Conservation (phyloP, 2,329 filamentous ascomycete species). For the Colletotrichum lindemuthianum region DNA sequence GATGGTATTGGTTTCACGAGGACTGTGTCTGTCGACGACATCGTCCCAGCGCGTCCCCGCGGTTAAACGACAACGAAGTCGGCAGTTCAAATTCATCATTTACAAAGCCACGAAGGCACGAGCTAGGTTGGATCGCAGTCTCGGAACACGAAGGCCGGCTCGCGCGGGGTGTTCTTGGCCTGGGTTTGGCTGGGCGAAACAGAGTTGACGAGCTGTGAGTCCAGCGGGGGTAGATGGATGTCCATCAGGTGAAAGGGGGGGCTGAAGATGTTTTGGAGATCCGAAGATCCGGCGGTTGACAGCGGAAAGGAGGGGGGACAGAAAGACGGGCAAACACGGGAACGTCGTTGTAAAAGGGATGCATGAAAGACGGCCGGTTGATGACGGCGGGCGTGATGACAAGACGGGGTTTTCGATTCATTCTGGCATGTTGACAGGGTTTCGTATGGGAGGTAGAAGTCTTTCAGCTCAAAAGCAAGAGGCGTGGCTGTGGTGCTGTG, state of each 20-base stretch:
- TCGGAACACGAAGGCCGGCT: too few species aligned
- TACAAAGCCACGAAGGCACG: too few species aligned
- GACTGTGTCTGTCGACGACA: too few species aligned
- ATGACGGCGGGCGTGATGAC: background rate
- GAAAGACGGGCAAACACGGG: background rate
- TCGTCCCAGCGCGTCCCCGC: too few species aligned
- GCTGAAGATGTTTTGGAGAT: background rate
- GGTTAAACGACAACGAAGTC: too few species aligned
- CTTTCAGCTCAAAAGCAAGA: background rate
- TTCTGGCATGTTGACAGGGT: constrained; percentile 7
- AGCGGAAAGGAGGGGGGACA: background rate
- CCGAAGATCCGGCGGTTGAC: constrained; percentile 7
- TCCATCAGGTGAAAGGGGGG: background rate
- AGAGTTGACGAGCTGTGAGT: constrained; percentile 9
- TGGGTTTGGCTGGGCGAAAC: constrained; percentile 22
- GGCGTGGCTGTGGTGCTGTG: background rate
- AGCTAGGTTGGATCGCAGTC: too few species aligned
- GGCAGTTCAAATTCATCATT: too few species aligned
- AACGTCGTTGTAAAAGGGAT: too few species aligned
- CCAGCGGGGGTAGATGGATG: background rate
- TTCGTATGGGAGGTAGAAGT: constrained; percentile 26
- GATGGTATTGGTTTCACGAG: too few species aligned
- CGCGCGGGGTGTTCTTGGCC: background rate
- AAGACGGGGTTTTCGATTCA: background rate
- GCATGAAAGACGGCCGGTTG: too few species aligned